Evolutionary conservation across 176 grass and related monocot species (phyloP).

Genomic region (Oryza nivara): DNA sequence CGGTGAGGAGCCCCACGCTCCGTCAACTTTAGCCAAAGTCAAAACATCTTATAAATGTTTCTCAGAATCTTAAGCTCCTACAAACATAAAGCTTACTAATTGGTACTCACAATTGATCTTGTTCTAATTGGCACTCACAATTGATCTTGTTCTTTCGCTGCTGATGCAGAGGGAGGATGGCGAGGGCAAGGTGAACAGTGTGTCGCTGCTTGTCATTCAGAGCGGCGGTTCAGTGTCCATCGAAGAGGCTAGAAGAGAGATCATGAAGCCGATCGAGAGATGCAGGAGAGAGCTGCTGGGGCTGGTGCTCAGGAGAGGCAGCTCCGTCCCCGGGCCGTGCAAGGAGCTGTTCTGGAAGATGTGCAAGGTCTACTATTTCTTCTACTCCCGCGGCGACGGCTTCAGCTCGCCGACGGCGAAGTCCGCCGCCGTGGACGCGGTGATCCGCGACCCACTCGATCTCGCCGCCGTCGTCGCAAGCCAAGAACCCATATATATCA

Average conservation of each 20-base stretch:
- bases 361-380: conserved; percentile 70
- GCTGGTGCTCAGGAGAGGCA: conserved; percentile 45
- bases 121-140: too few relatives aligned
- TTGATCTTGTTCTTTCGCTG: not conserved
- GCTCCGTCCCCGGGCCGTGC: conserved; percentile 48
- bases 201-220: conserved; percentile 30
- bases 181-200: conserved; percentile 58
- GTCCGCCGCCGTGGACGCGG: conserved; percentile 55
- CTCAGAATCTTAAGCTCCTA: too few relatives aligned
- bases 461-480: not conserved
- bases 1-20: too few relatives aligned
- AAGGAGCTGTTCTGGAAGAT: conserved; percentile 86
- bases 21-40: too few relatives aligned
- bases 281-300: conserved; percentile 48
- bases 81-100: too few relatives aligned
- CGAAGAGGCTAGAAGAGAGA: conserved; percentile 33
- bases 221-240: conserved; percentile 30
- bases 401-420: conserved; percentile 65
- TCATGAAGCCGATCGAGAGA: conserved; percentile 18
- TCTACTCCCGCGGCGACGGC: conserved; percentile 63
- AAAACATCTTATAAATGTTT: too few relatives aligned
- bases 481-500: too few relatives aligned
- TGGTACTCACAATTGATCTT: too few relatives aligned
- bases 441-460: conserved; percentile 34
- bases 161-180: conserved; percentile 54